A percentile compares a stretch with the other conserved stretches of the same genome.
Conservation (phyloP, 768 basidiomycete genomes). For the Lentinula raphanica region DNA sequence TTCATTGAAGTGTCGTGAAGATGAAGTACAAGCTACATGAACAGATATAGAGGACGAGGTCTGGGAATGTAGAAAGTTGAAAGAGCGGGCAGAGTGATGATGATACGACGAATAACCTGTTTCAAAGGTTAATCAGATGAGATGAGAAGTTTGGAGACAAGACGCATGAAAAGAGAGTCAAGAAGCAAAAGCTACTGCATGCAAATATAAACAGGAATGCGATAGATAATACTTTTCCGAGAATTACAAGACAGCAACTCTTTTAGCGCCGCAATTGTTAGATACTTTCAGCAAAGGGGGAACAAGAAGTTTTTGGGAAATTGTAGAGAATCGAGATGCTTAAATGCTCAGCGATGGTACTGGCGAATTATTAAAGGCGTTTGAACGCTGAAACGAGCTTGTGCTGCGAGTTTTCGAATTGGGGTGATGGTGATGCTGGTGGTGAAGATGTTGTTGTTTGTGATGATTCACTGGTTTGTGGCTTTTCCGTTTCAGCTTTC, state of each 20-base stretch:
- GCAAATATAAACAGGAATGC: neutral
- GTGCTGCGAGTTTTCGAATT: constrained; percentile 58
- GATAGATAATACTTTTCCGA: constrained; percentile 1
- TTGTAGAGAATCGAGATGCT: neutral
- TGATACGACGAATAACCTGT: neutral
- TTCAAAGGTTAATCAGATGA: neutral
- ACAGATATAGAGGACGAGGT: neutral
- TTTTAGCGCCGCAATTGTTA: neutral
- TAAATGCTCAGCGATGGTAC: constrained; percentile 5
- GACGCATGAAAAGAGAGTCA: neutral
- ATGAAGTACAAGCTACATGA: neutral
- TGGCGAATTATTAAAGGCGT: constrained; percentile 25
- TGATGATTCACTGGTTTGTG: constrained; percentile 38
- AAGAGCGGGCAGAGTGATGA: neutral
- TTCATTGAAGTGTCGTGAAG: neutral
- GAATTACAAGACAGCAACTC: neutral
- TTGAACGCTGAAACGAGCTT: constrained; percentile 46
- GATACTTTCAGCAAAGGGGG: neutral
- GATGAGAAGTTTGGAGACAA: neutral
- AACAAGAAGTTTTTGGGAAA: too few species aligned
- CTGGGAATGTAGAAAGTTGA: neutral
- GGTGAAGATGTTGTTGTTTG: constrained; percentile 39
- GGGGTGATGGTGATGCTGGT: constrained; percentile 58
- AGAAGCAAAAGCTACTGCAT: neutral
- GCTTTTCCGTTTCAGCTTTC: constrained; percentile 61